Evolutionary conservation across 768 basidiomycete genomes (phyloP).

Genomic region (Suillus brevipes): DNA sequence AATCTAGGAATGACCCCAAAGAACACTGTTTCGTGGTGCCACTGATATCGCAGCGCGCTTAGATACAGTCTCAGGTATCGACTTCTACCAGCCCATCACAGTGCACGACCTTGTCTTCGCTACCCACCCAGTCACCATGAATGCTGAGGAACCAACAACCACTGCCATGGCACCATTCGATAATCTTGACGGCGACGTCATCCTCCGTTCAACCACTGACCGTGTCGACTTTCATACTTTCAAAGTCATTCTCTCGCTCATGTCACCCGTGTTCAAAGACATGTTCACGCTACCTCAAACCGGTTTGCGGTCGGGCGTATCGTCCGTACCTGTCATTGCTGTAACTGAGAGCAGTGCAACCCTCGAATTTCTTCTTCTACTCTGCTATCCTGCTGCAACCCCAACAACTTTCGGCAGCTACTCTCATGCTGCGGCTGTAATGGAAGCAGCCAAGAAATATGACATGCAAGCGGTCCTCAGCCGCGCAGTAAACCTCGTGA

Average conservation of each 20-base stretch:
- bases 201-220: conserved; percentile 36
- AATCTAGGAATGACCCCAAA: not conserved
- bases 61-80: not conserved
- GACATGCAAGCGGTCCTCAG: conserved; percentile 24
- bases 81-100: not conserved
- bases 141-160: not conserved
- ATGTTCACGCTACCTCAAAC: conserved; percentile 45
- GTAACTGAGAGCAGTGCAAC: conserved; percentile 21
- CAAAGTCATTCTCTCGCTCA: conserved; percentile 35
- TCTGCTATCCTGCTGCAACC: conserved; percentile 37
- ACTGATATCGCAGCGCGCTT: not conserved
- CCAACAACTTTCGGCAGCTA: conserved; percentile 7
- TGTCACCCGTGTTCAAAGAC: conserved; percentile 44
- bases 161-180: conserved; percentile 27
- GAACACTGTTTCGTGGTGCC: not conserved
- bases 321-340: conserved; percentile 6
- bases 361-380: conserved; percentile 34
- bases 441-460: conserved; percentile 25
- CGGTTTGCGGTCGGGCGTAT: conserved; percentile 13
- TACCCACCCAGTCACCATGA: too few relatives aligned
- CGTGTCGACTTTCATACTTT: conserved; percentile 36
- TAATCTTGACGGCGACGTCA: conserved; percentile 33
- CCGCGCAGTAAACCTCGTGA: conserved; percentile 14
- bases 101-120: too few relatives aligned
- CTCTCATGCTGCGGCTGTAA: conserved; percentile 15